Percentiles rank a stretch among this genome's conserved stretches.
Evolutionary conservation across 441 rosid genomes (phyloP).

Genomic region (Adansonia rubrostipa): DNA sequence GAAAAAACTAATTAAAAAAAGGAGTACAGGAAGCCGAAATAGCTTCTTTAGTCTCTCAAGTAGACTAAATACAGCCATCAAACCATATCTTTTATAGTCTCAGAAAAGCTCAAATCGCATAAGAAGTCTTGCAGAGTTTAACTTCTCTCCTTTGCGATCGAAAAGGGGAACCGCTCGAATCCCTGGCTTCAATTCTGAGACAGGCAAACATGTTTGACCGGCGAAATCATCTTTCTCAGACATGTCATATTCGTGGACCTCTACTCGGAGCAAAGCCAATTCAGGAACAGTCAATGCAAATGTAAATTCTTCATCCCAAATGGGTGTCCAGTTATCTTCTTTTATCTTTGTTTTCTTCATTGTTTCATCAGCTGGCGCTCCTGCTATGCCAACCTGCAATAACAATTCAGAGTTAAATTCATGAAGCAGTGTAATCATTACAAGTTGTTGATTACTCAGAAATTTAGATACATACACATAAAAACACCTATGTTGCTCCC

Average conservation of each 20-base stretch:
- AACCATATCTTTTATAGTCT: background rate
- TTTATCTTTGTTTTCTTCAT: constrained; percentile 66
- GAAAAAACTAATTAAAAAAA: too few relatives aligned
- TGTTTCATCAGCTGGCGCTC: constrained; percentile 63
- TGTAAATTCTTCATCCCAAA: constrained; percentile 75
- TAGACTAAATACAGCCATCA: background rate
- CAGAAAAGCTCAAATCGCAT: constrained; percentile 50
- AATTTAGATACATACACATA: too few relatives aligned
- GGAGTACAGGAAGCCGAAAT: background rate
- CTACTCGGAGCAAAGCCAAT: constrained; percentile 71
- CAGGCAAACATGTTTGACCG: constrained; percentile 78
- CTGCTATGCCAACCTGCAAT: constrained; percentile 74
- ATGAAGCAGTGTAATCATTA: background rate
- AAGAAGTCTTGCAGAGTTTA: constrained; percentile 65
- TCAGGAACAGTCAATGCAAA: constrained; percentile 81
- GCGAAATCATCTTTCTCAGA: constrained; percentile 81
- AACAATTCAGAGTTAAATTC: background rate
- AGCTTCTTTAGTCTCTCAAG: background rate
- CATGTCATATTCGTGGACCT: constrained; percentile 79
- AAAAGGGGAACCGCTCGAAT: constrained; percentile 65
- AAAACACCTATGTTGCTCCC: too few relatives aligned
- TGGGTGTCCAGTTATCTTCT: constrained; percentile 74
- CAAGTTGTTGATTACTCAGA: too few relatives aligned
- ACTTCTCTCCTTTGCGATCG: constrained; percentile 51
- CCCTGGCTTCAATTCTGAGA: constrained; percentile 63